Base-by-base conservation (phyloP, 2,329 filamentous ascomycete species). In the Colletotrichum tropicicola region DNA sequence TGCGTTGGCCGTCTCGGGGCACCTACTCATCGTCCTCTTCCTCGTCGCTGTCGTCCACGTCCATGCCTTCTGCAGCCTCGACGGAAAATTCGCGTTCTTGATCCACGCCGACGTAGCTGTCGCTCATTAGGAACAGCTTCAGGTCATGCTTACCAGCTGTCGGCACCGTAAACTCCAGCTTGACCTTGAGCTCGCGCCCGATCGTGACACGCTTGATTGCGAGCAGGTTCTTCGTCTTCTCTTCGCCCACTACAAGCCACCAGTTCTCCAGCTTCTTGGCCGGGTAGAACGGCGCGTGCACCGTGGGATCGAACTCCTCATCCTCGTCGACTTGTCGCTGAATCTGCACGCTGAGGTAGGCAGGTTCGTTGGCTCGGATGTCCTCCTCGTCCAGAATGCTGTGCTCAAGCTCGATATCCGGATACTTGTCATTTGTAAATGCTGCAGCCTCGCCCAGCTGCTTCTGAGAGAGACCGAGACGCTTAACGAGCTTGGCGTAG, bases 181-280 rank as follows among this genome's bases (percentile, higher is more conserved):
- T 89, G 61, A 94, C 87, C 73, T 92, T 91, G 72, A 97, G 80
- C 74, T 91, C 90, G 71, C 87, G 87, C 41, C 90, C 91, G 68
- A 99, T 91, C 1, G 94, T 97, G 65, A 99, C 91, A 70, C 95
- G 89, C 85, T 98, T 99, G 82, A 98, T 97, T 3, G 93, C 94
- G 62, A 98, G 83, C 67, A 99, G 83, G 68, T 86, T 94, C 82
- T 93, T 95, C 41, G 91, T 93, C 76, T 89, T 91, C 80, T 98
- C 94, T 71, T 98, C 94, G 28, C 94, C 95, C 32, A 99, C 93
- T 19, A 99, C 93, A 59, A 99, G 82, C 96, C 96, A 99, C 94
- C 94, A 99, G 75, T 96, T 97, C 85, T 99, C 96, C 82, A 93
- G 91, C 85, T 99, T 99, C 78, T 91, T 91, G 52, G 79, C 84